Conservation (phyloP, 257 asterid species). For the Parsonsia alboflavescens region DNA sequence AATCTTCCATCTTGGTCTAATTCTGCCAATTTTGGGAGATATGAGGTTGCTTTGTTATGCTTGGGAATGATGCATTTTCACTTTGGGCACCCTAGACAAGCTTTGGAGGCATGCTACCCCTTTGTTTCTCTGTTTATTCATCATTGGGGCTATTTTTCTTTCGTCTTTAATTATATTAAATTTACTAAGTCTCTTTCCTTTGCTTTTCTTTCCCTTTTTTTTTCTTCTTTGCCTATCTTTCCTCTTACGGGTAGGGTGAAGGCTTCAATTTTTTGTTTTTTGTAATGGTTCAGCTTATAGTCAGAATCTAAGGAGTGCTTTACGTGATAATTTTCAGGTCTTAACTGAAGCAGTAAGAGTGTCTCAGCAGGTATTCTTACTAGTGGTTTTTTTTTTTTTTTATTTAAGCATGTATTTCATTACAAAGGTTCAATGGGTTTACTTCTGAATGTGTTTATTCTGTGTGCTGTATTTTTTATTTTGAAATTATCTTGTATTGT, state of each 20-base stretch:
- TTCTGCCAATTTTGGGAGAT: slow-evolving; percentile 66
- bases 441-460: not conserved
- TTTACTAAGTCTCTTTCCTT: not conserved
- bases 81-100: slow-evolving; percentile 87
- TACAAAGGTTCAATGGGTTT: not conserved
- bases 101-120: slow-evolving; percentile 66
- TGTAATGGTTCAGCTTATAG: not conserved
- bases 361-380: slow-evolving; percentile 77
- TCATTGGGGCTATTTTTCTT: slow-evolving; percentile 4
- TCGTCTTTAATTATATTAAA: not conserved
- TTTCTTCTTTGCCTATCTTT: not conserved
- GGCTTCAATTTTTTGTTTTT: not conserved
- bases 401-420: not conserved
- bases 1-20: slow-evolving; percentile 58
- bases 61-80: slow-evolving; percentile 97
- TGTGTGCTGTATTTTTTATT: not conserved
- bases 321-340: slow-evolving; percentile 48
- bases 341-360: slow-evolving; percentile 93
- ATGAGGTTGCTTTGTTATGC: slow-evolving; percentile 81
- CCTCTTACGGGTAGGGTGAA: not conserved
- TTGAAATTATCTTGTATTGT: not conserved
- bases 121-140: slow-evolving; percentile 6
- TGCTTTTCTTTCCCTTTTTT: too few relatives aligned
- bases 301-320: slow-evolving; percentile 16
- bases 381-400: slow-evolving; percentile 5